phyloP scores from a whole-genome alignment of 768 basidiomycete species.

The Panaeolus papilionaceus region DNA sequence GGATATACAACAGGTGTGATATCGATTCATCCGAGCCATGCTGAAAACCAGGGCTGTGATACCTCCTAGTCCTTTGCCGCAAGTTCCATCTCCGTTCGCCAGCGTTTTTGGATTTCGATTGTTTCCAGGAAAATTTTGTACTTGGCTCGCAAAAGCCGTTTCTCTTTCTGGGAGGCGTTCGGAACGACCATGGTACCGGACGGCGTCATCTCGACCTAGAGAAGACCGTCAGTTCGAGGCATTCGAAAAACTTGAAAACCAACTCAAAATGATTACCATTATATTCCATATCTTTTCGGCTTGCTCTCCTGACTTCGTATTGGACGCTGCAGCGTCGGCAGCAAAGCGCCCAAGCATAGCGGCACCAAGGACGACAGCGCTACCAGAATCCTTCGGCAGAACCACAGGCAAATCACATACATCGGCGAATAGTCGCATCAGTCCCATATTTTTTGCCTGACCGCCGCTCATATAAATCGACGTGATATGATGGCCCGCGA shows the following conservation, averaged over 20 bases:
- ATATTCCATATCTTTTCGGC: slow-evolving; percentile 85
- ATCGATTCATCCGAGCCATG: background rate
- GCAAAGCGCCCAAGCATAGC: slow-evolving; percentile 95
- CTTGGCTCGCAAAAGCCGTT: slow-evolving; percentile 85
- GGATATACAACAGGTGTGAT: background rate
- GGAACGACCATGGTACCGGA: slow-evolving; percentile 76
- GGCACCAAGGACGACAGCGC: slow-evolving; percentile 90
- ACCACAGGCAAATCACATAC: slow-evolving; percentile 84
- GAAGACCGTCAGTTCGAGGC: slow-evolving; percentile 11
- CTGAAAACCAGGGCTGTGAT: no score
- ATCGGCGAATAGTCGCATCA: slow-evolving; percentile 92
- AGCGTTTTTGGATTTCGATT: slow-evolving; percentile 88
- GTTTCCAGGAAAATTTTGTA: slow-evolving; percentile 91
- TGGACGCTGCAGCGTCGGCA: slow-evolving; percentile 36
- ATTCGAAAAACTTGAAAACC: background rate
- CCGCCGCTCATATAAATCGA: slow-evolving; percentile 93
- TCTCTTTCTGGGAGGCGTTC: slow-evolving; percentile 63
- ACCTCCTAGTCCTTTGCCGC: slow-evolving; percentile 35
- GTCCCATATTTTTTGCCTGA: slow-evolving; percentile 85
- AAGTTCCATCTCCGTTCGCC: slow-evolving; percentile 81
- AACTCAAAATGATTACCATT: slow-evolving; percentile 65
- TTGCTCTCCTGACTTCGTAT: slow-evolving; percentile 44
- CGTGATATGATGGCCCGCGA: slow-evolving; percentile 78
- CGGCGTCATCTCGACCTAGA: slow-evolving; percentile 93
- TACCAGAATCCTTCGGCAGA: slow-evolving; percentile 75